Base-by-base conservation (phyloP, 148 eudicot genomes). In the Camellia sinensis region DNA sequence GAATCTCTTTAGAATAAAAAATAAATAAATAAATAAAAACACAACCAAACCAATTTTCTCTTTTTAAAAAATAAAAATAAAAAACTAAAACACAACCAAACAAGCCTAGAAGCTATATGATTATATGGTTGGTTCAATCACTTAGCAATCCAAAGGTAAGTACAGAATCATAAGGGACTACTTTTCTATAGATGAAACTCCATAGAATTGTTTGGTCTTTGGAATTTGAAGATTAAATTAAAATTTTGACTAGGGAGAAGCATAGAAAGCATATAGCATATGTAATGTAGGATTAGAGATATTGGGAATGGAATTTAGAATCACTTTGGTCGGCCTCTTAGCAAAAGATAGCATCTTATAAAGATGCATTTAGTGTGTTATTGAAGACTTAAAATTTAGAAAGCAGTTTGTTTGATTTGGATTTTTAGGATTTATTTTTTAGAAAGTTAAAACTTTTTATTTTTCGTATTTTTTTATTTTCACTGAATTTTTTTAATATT, bases 271-370 rank as follows among this genome's bases (percentile, higher is more conserved):
- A 87, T 64, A 77, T 44, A 75, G 84, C 86, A 86, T 86, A 76
- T 46, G 53, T 61, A 81, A 69, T 29, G 37, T 29, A 57, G 80
- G 18, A 37, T 74, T 77, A 78, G 82, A 78, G 73, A 69, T 18
- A 37, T 79, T 85, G 87, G 86, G 84, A 45, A 83, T 85, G 83
- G 88, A 88, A 88, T 29, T 90, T 67, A 79, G 90, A 90, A 90
- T 86, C 90, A 83, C 77, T 74, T 66, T 87, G 83, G 91, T 88
- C 91, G 91, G 93, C 91, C 91, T 88, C 87, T 87, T 80, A 81
- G 72, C 81, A 79, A 87, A 89, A 85, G 52, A 76, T 79, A 61
- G 59, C 65, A 8, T 72, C 5, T 44, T 3, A 43, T 80, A 78
- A 43, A 62, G 52, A 66, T 75, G 82, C 71, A 83, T 65, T 74